Percentiles rank a stretch among this genome's conserved stretches.
phyloP scores from a whole-genome alignment of 2,329 filamentous ascomycete genomes.

The Ascocoryne sarcoides region DNA sequence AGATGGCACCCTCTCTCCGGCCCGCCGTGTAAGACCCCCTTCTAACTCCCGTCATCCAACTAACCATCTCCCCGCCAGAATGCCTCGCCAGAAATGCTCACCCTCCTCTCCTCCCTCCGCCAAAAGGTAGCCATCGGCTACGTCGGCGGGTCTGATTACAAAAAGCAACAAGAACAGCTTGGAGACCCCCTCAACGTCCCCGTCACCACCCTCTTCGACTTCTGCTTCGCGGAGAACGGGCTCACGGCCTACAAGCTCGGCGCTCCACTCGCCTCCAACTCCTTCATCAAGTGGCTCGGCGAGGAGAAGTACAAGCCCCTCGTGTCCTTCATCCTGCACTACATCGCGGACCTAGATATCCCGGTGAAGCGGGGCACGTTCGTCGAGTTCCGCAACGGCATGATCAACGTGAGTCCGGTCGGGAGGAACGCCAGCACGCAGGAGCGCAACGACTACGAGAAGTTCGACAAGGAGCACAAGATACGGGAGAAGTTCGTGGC shows the following conservation, averaged over 20 bases:
- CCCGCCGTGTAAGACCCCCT: conserved; percentile 56
- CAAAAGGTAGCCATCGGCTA: conserved; percentile 84
- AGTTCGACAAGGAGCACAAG: conserved; percentile 69
- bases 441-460: conserved; percentile 76
- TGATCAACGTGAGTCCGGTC: conserved; percentile 79
- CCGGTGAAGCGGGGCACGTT: conserved; percentile 80
- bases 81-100: conserved; percentile 73
- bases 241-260: conserved; percentile 85
- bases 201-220: conserved; percentile 89
- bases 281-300: conserved; percentile 87
- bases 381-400: conserved; percentile 82
- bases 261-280: conserved; percentile 62
- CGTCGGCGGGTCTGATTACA: conserved; percentile 85
- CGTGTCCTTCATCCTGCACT: conserved; percentile 67
- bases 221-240: conserved; percentile 95
- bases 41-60: conserved; percentile 1
- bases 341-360: conserved; percentile 76
- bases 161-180: conserved; percentile 94
- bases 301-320: conserved; percentile 75
- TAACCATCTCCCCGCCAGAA: conserved; percentile 35
- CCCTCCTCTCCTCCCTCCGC: conserved; percentile 69
- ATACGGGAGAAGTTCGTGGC: conserved; percentile 70
- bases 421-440: conserved; percentile 75
- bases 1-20: conserved; percentile 80
- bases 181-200: conserved; percentile 53